These are phyloP conservation scores for Anastatica hierochuntica DNA, from an alignment of 345 rosid genomes.

Conservation along the genomic window DNA sequence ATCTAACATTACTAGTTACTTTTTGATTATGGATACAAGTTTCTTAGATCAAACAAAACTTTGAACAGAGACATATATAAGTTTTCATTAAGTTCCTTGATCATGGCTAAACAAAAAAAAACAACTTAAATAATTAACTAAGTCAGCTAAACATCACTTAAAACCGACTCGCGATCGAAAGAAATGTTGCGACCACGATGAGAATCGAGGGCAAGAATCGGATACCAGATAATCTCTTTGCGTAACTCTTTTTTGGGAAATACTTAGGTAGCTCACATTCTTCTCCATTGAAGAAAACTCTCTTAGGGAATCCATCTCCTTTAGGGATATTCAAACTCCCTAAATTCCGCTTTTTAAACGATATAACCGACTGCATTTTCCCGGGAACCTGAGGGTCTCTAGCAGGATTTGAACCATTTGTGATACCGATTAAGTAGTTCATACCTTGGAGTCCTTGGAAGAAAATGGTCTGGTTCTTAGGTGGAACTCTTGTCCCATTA, in stretches of 20 bases:
- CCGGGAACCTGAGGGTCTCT: conserved; percentile 60
- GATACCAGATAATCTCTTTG: conserved; percentile 9
- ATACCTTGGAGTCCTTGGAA: conserved; percentile 58
- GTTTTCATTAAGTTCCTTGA: conserved; percentile 1
- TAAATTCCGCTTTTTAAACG: conserved; percentile 48
- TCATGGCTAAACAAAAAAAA: conserved; percentile 8
- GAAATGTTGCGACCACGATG: conserved; percentile 21
- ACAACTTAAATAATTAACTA: conserved; percentile 11
- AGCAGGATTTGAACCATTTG: conserved; percentile 38
- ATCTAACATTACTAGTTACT: conserved; percentile 9
- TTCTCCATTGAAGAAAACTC: conserved; percentile 79
- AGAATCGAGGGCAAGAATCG: conserved; percentile 18
- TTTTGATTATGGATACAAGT: conserved; percentile 6
- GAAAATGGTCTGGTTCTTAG: conserved; percentile 48
- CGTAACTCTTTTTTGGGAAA: conserved; percentile 40
- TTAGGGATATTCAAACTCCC: conserved; percentile 30
- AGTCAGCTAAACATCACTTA: conserved; percentile 31
- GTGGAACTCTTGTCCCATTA: conserved; percentile 49
- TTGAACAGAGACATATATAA: neutral
- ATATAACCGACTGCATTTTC: conserved; percentile 79
- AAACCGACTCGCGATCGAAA: neutral
- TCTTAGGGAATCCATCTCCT: conserved; percentile 78
- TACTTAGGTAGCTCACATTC: conserved; percentile 69
- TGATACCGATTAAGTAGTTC: conserved; percentile 55
- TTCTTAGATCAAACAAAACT: conserved; percentile 8